Evolutionary conservation across 345 rosid genomes (phyloP).

Genomic region (Bruguiera parviflora): DNA sequence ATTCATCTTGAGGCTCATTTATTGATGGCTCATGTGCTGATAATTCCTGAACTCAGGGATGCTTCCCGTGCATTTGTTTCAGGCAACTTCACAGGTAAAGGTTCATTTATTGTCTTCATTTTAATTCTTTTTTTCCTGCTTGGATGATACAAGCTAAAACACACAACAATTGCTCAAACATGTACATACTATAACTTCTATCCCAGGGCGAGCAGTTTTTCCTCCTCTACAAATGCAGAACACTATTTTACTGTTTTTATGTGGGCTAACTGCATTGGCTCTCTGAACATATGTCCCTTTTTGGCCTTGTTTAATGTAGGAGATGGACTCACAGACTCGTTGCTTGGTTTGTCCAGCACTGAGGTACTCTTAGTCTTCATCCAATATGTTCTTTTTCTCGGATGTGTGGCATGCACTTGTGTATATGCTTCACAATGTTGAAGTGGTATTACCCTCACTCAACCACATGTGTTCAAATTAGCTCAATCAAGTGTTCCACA

Average conservation of each 20-base stretch:
- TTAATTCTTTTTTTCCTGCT: not conserved
- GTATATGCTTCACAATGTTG: not conserved
- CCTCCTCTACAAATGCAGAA: too few relatives aligned
- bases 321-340: slow-evolving; percentile 84
- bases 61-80: slow-evolving; percentile 96
- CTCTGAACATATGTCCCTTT: not conserved
- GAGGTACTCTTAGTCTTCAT: slow-evolving; percentile 45
- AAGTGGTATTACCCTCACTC: not conserved
- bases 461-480: too few relatives aligned
- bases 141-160: not conserved
- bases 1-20: slow-evolving; percentile 1
- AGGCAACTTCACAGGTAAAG: slow-evolving; percentile 90
- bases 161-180: too few relatives aligned
- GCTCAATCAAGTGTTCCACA: too few relatives aligned
- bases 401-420: not conserved
- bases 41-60: slow-evolving; percentile 48
- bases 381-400: not conserved
- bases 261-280: not conserved
- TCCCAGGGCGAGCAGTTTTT: too few relatives aligned
- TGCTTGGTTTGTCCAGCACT: slow-evolving; percentile 69
- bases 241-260: too few relatives aligned
- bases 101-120: not conserved
- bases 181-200: too few relatives aligned
- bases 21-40: slow-evolving; percentile 22
- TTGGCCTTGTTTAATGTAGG: slow-evolving; percentile 40